A percentile compares a stretch with the other conserved stretches of the same genome.
Conservation (phyloP, 2,329 filamentous ascomycete species). For the Neofusicoccum ribis region DNA sequence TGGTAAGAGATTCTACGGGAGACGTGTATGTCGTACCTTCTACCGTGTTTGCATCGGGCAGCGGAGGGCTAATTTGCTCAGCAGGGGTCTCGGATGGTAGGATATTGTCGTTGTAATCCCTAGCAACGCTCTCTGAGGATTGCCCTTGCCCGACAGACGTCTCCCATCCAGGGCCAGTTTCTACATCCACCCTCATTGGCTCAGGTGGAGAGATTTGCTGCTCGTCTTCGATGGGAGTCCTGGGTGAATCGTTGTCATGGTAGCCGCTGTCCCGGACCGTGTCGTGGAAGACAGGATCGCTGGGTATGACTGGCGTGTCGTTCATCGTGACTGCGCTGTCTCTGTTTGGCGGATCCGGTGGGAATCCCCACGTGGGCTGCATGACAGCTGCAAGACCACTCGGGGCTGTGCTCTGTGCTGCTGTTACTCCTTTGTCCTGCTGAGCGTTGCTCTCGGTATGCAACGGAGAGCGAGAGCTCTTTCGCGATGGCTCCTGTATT, state of each 20-base stretch:
- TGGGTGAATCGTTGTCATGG: slow-evolving; percentile 28
- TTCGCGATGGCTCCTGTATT: neutral
- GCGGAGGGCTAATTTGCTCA: slow-evolving; percentile 22
- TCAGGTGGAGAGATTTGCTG: neutral
- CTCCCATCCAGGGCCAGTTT: slow-evolving; percentile 25
- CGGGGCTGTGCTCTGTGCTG: neutral
- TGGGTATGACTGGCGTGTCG: slow-evolving; percentile 43
- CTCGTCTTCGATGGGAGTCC: neutral
- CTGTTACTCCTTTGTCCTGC: neutral
- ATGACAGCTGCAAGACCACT: neutral
- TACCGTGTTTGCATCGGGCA: slow-evolving; percentile 17
- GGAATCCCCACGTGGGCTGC: slow-evolving; percentile 38
- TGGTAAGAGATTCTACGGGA: slow-evolving; percentile 30
- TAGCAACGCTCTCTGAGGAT: neutral
- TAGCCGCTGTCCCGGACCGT: slow-evolving; percentile 47
- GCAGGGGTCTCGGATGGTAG: neutral
- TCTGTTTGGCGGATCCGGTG: slow-evolving; percentile 25
- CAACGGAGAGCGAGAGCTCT: neutral
- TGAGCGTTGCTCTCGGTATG: neutral
- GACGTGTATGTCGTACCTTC: slow-evolving; percentile 20
- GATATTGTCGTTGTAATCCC: neutral
- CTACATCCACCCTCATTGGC: slow-evolving; percentile 11
- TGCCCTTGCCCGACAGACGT: slow-evolving; percentile 6
- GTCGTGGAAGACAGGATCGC: slow-evolving; percentile 29
- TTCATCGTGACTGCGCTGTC: slow-evolving; percentile 48